Evolutionary conservation across 768 basidiomycete genomes (phyloP), one percentile per base, ranked within the genome.

Genomic region (Gyrodon lividus): DNA sequence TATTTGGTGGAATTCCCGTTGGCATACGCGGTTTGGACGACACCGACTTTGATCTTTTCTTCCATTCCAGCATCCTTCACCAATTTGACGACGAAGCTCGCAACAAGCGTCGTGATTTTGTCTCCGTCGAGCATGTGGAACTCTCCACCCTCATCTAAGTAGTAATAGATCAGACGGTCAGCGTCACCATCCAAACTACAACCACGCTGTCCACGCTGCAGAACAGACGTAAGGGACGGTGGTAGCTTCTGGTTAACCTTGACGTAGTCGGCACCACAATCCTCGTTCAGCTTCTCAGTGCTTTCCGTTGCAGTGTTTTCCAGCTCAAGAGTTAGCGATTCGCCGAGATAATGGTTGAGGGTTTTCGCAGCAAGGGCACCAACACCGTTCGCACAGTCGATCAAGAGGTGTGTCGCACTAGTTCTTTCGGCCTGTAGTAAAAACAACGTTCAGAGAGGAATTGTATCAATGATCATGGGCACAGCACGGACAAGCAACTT

Each of bases 341-440:
- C 74, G 16, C 78, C 80, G 20, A 97, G 79, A 47, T 81, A 76
- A 48, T 78, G 70, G 4, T 75, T 64, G 34, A 98, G 73, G 38
- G 78, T 80, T 30, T 74, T 72, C 12, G 90, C 84, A 34, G 88
- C 85, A 6, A 77, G 73, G 14, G 89, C 83, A 42, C 97, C 97
- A 20, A 99, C 97, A 23, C 97, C 97, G 66, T 99, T 98, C n/a
- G 97, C 97, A 66, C 97, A 98, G 69, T 99, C 97, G 37, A 99
- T 77, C n/a, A 89, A 67, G 42, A 99, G 64, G 33, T 84, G 81
- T 14, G 78, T 68, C 10, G 78, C 46, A 74, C 70, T 37, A 74
- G 70, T 68, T 51, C 84, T 84, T 52, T 83, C 83, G 22, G 78
- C 72, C 87, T 92, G 52, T 30, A 23, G 38, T 34, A 41, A 38